These are phyloP conservation scores for Camellia granthamiana DNA, from an alignment of 148 eudicot species.

Conservation along the genomic window DNA sequence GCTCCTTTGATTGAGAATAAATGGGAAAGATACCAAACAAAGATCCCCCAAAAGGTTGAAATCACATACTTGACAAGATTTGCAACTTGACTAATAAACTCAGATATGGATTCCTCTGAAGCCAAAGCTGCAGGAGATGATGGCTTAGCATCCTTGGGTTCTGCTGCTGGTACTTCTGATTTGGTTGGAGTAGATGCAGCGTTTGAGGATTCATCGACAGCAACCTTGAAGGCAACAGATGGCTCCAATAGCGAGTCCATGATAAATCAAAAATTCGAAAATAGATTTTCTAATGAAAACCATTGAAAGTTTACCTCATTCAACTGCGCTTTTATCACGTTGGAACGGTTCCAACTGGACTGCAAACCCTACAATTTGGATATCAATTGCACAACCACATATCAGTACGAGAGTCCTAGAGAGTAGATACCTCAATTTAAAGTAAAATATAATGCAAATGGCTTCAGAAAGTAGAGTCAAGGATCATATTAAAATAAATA, in stretches of 20 bases:
- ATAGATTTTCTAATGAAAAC: slow-evolving; percentile 19
- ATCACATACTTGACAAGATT: slow-evolving; percentile 61
- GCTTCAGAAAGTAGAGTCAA: not conserved
- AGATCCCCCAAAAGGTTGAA: not conserved
- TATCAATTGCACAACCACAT: not conserved
- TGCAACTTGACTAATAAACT: slow-evolving; percentile 64
- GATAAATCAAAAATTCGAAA: slow-evolving; percentile 15
- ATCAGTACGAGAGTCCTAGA: not conserved
- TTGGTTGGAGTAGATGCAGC: slow-evolving; percentile 33
- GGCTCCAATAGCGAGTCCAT: slow-evolving; percentile 25
- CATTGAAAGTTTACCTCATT: slow-evolving; percentile 51
- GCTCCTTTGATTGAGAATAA: not conserved
- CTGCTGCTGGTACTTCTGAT: slow-evolving; percentile 28
- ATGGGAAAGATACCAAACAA: not conserved
- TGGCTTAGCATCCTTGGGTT: slow-evolving; percentile 33
- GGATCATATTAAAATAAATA: not conserved
- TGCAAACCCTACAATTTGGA: slow-evolving; percentile 25
- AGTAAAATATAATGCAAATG: not conserved
- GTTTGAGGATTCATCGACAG: slow-evolving; percentile 47
- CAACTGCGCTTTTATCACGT: slow-evolving; percentile 50
- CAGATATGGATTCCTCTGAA: slow-evolving; percentile 62
- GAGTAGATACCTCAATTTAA: slow-evolving; percentile 2
- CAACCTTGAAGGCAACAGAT: slow-evolving; percentile 48
- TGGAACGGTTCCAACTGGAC: slow-evolving; percentile 36
- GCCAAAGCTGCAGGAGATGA: slow-evolving; percentile 33